These are phyloP conservation scores for Ramalina intermedia DNA, from an alignment of 495 filamentous ascomycete genomes.

Conservation along the genomic window DNA sequence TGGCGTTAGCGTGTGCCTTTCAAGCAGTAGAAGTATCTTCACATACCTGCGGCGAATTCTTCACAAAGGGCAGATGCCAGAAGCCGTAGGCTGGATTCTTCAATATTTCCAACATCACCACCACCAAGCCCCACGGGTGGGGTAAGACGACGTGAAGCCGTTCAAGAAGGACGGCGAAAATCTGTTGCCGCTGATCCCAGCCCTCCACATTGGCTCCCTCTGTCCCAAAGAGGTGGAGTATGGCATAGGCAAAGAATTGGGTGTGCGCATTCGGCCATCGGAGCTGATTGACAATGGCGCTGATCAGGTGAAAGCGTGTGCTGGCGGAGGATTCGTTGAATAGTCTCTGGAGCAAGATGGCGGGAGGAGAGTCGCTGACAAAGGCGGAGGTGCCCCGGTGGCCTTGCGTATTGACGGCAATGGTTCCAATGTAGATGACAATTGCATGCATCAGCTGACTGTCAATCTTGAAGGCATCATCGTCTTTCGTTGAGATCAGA, in stretches of 20 bases:
- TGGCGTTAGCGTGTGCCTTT: background rate
- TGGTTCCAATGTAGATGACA: slow-evolving; percentile 65
- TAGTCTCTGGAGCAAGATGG: slow-evolving; percentile 58
- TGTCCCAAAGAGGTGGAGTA: slow-evolving; percentile 74
- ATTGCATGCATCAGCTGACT: slow-evolving; percentile 62
- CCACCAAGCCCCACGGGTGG: slow-evolving; percentile 91
- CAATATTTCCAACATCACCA: slow-evolving; percentile 77
- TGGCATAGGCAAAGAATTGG: slow-evolving; percentile 79
- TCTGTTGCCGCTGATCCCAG: slow-evolving; percentile 73
- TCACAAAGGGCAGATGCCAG: slow-evolving; percentile 87
- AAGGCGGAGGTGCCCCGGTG: slow-evolving; percentile 53
- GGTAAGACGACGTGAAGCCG: slow-evolving; percentile 78
- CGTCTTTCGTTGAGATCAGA: slow-evolving; percentile 38
- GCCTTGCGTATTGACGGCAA: slow-evolving; percentile 43
- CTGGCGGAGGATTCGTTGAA: slow-evolving; percentile 60
- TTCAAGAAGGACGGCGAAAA: slow-evolving; percentile 77
- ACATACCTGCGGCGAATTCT: slow-evolving; percentile 68
- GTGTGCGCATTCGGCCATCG: slow-evolving; percentile 81
- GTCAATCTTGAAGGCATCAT: slow-evolving; percentile 32
- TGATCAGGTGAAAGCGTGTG: slow-evolving; percentile 69
- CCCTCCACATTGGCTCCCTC: slow-evolving; percentile 65
- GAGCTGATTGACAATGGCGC: slow-evolving; percentile 80
- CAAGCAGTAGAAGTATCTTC: background rate
- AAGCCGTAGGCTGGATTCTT: slow-evolving; percentile 82
- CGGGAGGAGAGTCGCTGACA: slow-evolving; percentile 52